Evolutionary conservation across 202 grass and related monocot species (phyloP), one percentile per base, ranked within the genome.

Genomic region (Zizania palustris): DNA sequence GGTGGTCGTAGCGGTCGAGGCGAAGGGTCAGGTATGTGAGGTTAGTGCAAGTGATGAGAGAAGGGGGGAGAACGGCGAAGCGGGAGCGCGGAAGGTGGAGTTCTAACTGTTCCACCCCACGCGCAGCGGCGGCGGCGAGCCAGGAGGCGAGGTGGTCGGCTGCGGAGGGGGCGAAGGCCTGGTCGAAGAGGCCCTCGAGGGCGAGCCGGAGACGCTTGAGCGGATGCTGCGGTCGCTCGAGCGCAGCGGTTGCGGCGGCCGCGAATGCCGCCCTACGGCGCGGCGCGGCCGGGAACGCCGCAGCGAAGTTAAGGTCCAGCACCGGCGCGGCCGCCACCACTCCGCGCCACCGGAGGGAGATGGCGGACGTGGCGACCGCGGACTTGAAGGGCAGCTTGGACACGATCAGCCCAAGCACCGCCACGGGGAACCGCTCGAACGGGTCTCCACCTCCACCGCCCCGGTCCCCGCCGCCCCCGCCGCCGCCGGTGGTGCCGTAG

Each of bases 11-110:
- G 76, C 22, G 69, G 71, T 80, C 76, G 49, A 90, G 80, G 51
- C 60, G 75, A 18, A 90, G 76, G 7, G 65, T 76, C 12, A 90
- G 22, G 59, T 71, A 81, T 12, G 88, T 74, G 67, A 91, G 76
- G 43, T 4, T n/a, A 22, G 62, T 69, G 85, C 85, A 91, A 48
- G 41, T 45, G 68, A 87, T 50, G 45, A 87, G 67, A 19, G 81
- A 84, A 37, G 64, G 45, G 35, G 81, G 81, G 34, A 91, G 20
- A 8, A 66, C 72, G 63, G 82, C 80, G 65, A 73, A 69, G 61
- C 88, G 85, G 53, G 85, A 80, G 54, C 84, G 81, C 0, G 88
- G 88, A 40, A 91, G 88, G 77, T 60, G 77, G 61, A 91, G 81
- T 5, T 91, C 88, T 2, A 91, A 3, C 14, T 44, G 54, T 7